Percentiles rank a stretch among this genome's conserved stretches.
Evolutionary conservation across 2,329 filamentous ascomycete genomes (phyloP).

Genomic region (Exophiala dermatitidis): DNA sequence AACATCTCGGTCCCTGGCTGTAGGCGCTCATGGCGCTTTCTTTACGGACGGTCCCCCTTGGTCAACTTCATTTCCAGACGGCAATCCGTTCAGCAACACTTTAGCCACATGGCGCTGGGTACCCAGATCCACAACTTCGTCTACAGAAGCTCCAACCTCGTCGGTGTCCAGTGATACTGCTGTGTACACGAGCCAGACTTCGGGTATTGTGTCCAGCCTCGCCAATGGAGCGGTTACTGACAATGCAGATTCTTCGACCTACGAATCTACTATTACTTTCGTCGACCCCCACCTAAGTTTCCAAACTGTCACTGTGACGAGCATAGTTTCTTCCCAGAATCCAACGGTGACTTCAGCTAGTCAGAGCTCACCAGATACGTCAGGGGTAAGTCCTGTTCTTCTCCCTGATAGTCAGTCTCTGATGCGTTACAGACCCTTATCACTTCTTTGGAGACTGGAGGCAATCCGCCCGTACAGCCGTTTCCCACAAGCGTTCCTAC

Average conservation of each 20-base stretch:
- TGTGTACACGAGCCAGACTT: neutral
- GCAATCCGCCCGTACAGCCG: constrained; percentile 24
- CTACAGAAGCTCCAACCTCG: neutral
- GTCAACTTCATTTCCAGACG: constrained; percentile 1
- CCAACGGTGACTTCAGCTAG: constrained; percentile 24
- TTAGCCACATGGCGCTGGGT: neutral
- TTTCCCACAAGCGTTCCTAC: constrained; percentile 23
- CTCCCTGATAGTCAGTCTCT: constrained; percentile 6
- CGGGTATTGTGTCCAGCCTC: neutral
- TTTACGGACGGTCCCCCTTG: constrained; percentile 4
- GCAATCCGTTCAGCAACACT: constrained; percentile 3
- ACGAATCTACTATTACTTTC: constrained; percentile 19
- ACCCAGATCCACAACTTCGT: neutral
- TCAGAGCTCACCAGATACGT: constrained; percentile 21
- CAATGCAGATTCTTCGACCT: constrained; percentile 4
- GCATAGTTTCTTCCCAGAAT: constrained; percentile 15
- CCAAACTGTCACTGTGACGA: constrained; percentile 20
- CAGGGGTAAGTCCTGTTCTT: constrained; percentile 17
- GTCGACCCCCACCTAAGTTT: constrained; percentile 21
- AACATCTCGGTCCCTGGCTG: neutral
- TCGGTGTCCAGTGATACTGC: neutral
- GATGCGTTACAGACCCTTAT: constrained; percentile 2
- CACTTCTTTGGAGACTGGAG: constrained; percentile 25
- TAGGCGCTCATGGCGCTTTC: constrained; percentile 2
- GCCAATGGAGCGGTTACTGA: neutral